Percentiles rank a stretch among this genome's conserved stretches.
These are phyloP conservation scores for Cadophora sp. DNA, from an alignment of 2,329 filamentous ascomycete species.

Conservation along the genomic window DNA sequence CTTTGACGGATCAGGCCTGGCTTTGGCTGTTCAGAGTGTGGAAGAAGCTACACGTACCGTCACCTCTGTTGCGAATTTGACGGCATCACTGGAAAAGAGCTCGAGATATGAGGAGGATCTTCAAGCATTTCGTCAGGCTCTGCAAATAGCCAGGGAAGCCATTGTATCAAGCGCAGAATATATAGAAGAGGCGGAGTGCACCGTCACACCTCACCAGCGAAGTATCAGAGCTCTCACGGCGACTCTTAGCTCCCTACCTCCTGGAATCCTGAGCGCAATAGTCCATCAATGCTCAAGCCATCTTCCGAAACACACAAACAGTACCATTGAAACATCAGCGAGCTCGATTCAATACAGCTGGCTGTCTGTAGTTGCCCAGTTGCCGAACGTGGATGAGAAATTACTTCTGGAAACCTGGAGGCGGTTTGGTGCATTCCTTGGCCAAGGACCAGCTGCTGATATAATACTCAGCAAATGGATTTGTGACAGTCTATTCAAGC, in stretches of 20 bases:
- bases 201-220: conserved; percentile 7
- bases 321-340: neutral
- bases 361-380: conserved; percentile 33
- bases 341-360: conserved; percentile 27
- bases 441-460: neutral
- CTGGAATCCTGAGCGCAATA: conserved; percentile 15
- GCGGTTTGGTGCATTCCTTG: neutral
- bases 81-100: neutral
- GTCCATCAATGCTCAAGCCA: conserved; percentile 20
- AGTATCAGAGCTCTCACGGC: conserved; percentile 29
- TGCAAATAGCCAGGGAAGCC: conserved; percentile 5
- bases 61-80: neutral
- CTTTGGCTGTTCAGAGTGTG: conserved; percentile 5
- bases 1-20: neutral
- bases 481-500: conserved; percentile 25
- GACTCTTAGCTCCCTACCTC: conserved; percentile 27
- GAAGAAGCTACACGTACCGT: conserved; percentile 11
- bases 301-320: neutral
- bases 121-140: neutral
- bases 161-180: neutral
- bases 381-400: conserved; percentile 20
- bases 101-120: neutral
- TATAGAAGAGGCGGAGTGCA: neutral
- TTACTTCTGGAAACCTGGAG: conserved; percentile 28
- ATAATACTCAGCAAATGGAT: conserved; percentile 38